These are phyloP conservation scores for Monoraphidium neglectum DNA, from an alignment of 139 green algal genomes.

Conservation along the genomic window DNA sequence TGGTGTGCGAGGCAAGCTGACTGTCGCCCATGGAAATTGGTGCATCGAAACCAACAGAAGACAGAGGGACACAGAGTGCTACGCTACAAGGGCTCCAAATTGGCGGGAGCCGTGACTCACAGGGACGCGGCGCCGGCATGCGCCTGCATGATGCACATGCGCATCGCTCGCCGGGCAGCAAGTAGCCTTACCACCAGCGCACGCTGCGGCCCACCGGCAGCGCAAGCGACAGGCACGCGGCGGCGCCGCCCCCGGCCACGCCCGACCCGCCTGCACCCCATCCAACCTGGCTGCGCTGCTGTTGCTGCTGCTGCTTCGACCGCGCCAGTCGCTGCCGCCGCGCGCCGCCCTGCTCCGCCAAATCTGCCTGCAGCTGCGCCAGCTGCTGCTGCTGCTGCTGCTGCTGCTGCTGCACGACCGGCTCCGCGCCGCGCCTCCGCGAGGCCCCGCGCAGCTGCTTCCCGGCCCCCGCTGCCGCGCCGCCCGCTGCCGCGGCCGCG, in stretches of 20 bases:
- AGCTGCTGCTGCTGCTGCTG: slow-evolving; percentile 22
- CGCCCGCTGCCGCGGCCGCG: neutral
- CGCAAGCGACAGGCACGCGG: slow-evolving; percentile 22
- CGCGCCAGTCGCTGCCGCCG: neutral
- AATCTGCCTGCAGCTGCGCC: neutral
- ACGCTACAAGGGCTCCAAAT: no score
- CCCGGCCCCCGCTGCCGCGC: neutral
- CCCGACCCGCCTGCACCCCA: neutral
- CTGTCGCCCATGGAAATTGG: no score
- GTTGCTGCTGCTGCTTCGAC: neutral
- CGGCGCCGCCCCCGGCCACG: neutral
- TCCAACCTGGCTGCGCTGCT: neutral
- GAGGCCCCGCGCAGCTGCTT: neutral
- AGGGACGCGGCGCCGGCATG: no score
- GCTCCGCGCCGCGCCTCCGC: neutral
- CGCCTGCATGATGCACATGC: no score
- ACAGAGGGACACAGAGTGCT: no score
- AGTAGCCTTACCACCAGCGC: neutral
- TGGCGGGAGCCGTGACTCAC: no score
- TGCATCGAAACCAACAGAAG: no score
- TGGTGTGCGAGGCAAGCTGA: no score
- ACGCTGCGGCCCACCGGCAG: slow-evolving; percentile 4
- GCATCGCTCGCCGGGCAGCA: no score
- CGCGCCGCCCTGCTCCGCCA: neutral
- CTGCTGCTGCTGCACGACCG: neutral